Conservation (phyloP, 108 stramenopile genomes). For the Skeletonema tropicum region DNA sequence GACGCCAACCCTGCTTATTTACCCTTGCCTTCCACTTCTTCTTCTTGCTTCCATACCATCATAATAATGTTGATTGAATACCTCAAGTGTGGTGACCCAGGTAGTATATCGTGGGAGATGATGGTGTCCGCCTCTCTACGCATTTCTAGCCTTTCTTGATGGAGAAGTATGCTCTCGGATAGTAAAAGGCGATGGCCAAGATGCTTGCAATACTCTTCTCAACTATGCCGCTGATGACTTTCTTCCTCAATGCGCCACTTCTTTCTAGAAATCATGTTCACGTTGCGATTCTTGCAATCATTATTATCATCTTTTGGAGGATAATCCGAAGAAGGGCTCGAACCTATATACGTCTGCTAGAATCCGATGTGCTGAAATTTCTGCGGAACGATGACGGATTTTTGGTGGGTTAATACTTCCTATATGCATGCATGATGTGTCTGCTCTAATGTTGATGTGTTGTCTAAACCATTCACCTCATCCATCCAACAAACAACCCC, state of each 20-base stretch:
- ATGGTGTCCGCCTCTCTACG: too few species aligned
- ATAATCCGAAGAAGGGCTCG: conserved; percentile 17
- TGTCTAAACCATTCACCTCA: not conserved
- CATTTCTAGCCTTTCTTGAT: too few species aligned
- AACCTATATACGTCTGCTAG: conserved; percentile 3
- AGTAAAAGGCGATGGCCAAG: not conserved
- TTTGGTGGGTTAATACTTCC: conserved; percentile 17
- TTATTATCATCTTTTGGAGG: conserved; percentile 7
- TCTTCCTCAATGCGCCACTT: too few species aligned
- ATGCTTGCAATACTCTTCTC: not conserved
- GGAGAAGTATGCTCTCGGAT: too few species aligned
- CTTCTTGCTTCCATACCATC: too few species aligned
- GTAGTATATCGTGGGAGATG: too few species aligned
- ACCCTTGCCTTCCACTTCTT: too few species aligned
- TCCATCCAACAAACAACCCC: not conserved
- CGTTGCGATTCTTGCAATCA: not conserved
- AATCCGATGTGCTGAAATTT: conserved; percentile 8
- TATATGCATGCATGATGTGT: not conserved
- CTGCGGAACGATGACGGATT: conserved; percentile 16
- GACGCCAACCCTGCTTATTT: too few species aligned
- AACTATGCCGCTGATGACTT: not conserved
- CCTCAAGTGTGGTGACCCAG: too few species aligned
- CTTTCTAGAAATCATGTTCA: not conserved
- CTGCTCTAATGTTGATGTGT: not conserved
- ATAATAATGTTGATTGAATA: too few species aligned